phyloP scores from a whole-genome alignment of 176 grass and related monocot species.

The Elymus sibiricus region DNA sequence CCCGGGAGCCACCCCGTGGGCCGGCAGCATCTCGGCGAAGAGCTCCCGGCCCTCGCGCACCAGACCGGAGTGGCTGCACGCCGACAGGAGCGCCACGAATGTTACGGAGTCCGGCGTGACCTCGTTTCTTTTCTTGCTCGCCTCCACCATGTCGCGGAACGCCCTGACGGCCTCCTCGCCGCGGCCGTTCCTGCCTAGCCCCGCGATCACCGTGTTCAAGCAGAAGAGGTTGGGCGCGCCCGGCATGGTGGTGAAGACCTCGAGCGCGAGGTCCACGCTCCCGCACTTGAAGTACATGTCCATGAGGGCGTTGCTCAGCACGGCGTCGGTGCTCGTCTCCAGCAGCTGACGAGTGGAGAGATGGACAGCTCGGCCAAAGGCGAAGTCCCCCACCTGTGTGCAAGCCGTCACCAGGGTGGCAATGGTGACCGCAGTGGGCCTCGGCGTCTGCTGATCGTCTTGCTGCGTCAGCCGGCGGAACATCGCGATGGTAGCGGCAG shows the following conservation, averaged over 20 bases:
- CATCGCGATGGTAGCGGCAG: not conserved
- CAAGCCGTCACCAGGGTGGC: slow-evolving; percentile 36
- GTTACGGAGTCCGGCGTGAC: slow-evolving; percentile 37
- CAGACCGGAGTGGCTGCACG: slow-evolving; percentile 58
- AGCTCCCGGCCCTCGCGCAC: slow-evolving; percentile 22
- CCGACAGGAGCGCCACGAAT: slow-evolving; percentile 52
- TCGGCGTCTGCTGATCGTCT: not conserved
- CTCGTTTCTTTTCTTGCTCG: not conserved
- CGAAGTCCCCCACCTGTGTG: slow-evolving; percentile 36
- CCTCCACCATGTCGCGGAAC: slow-evolving; percentile 32
- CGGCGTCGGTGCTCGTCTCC: not conserved
- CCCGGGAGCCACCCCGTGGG: slow-evolving; percentile 19
- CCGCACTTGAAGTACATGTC: slow-evolving; percentile 70
- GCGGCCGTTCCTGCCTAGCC: slow-evolving; percentile 44
- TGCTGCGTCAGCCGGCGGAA: slow-evolving; percentile 20
- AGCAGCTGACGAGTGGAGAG: not conserved
- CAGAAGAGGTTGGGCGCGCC: slow-evolving; percentile 39
- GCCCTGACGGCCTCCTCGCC: slow-evolving; percentile 32
- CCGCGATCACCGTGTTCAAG: slow-evolving; percentile 52
- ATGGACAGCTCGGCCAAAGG: slow-evolving; percentile 32
- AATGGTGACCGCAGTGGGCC: slow-evolving; percentile 40
- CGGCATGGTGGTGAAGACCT: slow-evolving; percentile 19
- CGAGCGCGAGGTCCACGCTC: slow-evolving; percentile 21
- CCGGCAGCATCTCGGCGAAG: slow-evolving; percentile 38
- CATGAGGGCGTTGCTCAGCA: slow-evolving; percentile 41